These are phyloP conservation scores for Panellus pusillus DNA, from an alignment of 768 basidiomycete species.

Conservation along the genomic window DNA sequence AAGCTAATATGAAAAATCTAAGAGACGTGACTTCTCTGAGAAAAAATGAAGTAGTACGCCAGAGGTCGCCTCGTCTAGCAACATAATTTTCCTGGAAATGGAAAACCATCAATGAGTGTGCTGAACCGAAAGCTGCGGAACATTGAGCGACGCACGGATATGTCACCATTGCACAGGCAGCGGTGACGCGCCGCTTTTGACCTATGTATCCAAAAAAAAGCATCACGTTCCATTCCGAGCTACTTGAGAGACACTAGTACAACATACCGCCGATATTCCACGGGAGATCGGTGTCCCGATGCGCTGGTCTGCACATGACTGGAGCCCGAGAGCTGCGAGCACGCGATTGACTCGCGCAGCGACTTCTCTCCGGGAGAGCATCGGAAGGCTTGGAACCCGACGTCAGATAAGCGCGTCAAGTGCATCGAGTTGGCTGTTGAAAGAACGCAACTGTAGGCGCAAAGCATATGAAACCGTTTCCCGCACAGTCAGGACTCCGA, in stretches of 20 bases:
- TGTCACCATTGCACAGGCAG: slow-evolving; percentile 61
- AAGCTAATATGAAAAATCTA: slow-evolving; percentile 29
- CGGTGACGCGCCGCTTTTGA: slow-evolving; percentile 62
- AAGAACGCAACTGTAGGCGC: slow-evolving; percentile 42
- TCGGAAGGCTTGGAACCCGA: slow-evolving; percentile 31
- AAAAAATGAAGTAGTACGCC: slow-evolving; percentile 36
- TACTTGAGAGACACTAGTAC: too few species aligned
- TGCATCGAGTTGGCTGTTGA: neutral
- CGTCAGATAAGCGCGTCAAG: neutral
- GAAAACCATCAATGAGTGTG: neutral
- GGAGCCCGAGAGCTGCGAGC: slow-evolving; percentile 47
- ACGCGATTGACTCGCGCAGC: slow-evolving; percentile 43
- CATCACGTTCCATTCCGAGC: too few species aligned
- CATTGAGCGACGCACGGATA: slow-evolving; percentile 44
- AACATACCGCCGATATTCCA: slow-evolving; percentile 53
- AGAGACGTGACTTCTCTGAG: neutral
- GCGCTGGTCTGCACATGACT: slow-evolving; percentile 44
- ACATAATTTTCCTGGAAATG: slow-evolving; percentile 44
- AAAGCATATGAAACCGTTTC: slow-evolving; percentile 56
- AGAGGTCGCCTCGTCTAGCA: slow-evolving; percentile 64
- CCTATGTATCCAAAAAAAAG: too few species aligned
- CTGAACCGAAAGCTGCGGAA: neutral
- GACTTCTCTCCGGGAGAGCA: slow-evolving; percentile 37
- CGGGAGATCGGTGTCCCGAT: slow-evolving; percentile 61
- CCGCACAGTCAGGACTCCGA: slow-evolving; percentile 57